Evolutionary conservation across 2,329 filamentous ascomycete genomes (phyloP).

Genomic region (Sarocladiaceae sp.): DNA sequence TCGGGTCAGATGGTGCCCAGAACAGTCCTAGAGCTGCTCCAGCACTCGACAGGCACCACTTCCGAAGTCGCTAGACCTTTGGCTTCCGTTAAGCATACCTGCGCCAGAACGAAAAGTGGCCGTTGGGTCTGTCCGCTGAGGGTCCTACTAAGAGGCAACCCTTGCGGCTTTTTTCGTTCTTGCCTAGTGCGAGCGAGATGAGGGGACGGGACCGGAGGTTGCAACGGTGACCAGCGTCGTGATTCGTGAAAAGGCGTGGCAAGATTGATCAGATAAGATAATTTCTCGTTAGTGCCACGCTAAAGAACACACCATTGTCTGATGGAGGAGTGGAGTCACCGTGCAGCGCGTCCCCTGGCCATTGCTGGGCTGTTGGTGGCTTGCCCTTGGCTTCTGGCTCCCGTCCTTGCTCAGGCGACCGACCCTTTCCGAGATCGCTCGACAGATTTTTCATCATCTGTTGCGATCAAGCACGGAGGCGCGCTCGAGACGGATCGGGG

Average conservation of each 20-base stretch:
- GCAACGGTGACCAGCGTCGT: not conserved
- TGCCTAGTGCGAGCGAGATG: not conserved
- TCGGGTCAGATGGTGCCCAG: not conserved
- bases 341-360: no score
- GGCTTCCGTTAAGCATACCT: no score
- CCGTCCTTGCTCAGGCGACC: no score
- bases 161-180: conserved; percentile 4
- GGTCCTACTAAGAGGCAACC: not conserved
- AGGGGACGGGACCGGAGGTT: not conserved
- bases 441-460: no score
- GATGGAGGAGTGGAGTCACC: no score
- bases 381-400: no score
- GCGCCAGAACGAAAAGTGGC: no score
- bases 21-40: not conserved
- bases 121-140: not conserved
- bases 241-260: not conserved
- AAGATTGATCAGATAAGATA: conserved; percentile 9
- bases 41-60: not conserved
- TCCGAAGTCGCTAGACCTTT: not conserved
- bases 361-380: no score
- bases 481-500: no score
- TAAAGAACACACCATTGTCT: not conserved
- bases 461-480: no score
- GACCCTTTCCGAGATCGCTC: no score
- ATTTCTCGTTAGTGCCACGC: not conserved